Evolutionary conservation across 2,329 filamentous ascomycete species (phyloP), one percentile per base, ranked within the genome.

Genomic region (Colletotrichum camelliae): DNA sequence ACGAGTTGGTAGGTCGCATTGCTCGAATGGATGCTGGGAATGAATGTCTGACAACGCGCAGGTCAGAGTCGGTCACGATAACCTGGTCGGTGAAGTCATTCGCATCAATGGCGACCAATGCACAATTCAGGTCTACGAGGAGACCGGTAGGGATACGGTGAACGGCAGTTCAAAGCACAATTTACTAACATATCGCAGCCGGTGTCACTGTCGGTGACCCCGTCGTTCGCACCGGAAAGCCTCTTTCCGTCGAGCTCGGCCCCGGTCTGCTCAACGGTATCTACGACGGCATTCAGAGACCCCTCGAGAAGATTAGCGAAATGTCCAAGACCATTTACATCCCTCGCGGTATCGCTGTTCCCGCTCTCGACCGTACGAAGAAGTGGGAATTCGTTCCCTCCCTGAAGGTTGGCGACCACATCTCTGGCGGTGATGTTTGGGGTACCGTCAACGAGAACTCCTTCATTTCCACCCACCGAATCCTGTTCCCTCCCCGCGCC

Each of bases 101-200:
- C 94, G 97, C 85, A 97, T 99, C 88, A 97, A 95, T 82, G 94
- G 89, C 85, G 97, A 99, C 86, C 97, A 96, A 88, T 96, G 96
- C 80, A 98, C 96, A 66, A 97, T 99, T 81, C 97, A 99, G 88
- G 97, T 99, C 80, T 99, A 99, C 89, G 97, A 99, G 87, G 97
- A 99, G 88, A 99, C 97, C 80, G 95, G 96, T 97, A 91, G 77
- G 90, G 79, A 77, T 18, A 37, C 66, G 67, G 31, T 48, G 33
- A 57, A 70, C 58, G 39, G 2, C 68, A 62, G 55, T 24, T 33
- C 24, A 60, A 24, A 64, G n/a, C 21, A 27, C 60, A 48, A 13
- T 65, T 62, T 48, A 21, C 72, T 77, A 61, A 77, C 55, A 52
- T 66, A 31, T 35, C 82, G 75, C 80, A 96, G 97, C 96, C 85